Conservation (phyloP, 1,284 basidiomycete species). For the Cryptococcus sp. region DNA sequence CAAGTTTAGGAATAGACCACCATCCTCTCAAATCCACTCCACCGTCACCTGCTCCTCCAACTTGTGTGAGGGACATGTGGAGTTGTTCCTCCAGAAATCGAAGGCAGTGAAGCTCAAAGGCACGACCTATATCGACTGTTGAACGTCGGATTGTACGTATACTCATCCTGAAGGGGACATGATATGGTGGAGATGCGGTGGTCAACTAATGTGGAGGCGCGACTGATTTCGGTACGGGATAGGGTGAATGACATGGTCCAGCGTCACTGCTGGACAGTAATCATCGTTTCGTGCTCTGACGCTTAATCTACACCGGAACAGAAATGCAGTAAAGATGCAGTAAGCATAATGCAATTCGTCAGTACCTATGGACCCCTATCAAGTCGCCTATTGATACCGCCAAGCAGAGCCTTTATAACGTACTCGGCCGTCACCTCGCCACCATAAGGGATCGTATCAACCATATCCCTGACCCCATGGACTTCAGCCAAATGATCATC, state of each 20-base stretch:
- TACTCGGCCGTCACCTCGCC: slow-evolving; percentile 26
- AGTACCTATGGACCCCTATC: slow-evolving; percentile 12
- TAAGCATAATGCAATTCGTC: too few relatives aligned
- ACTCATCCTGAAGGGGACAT: too few relatives aligned
- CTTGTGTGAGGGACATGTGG: slow-evolving; percentile 66
- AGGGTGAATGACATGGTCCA: too few relatives aligned
- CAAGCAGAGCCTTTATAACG: slow-evolving; percentile 34
- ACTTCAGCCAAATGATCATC: slow-evolving; percentile 31
- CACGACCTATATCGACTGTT: slow-evolving; percentile 60
- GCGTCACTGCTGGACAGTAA: too few relatives aligned
- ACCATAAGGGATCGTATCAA: slow-evolving; percentile 33
- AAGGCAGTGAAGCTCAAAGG: slow-evolving; percentile 70
- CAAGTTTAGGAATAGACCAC: slow-evolving; percentile 77
- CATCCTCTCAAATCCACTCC: slow-evolving; percentile 85
- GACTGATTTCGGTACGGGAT: too few relatives aligned
- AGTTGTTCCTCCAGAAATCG: slow-evolving; percentile 60
- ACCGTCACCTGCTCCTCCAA: slow-evolving; percentile 77
- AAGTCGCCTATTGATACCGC: slow-evolving; percentile 36
- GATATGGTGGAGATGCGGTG: too few relatives aligned
- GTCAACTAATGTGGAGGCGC: too few relatives aligned
- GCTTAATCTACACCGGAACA: too few relatives aligned
- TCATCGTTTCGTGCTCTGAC: too few relatives aligned
- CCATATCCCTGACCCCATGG: slow-evolving; percentile 38
- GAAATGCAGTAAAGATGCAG: too few relatives aligned
- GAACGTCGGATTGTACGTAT: slow-evolving; percentile 19